These are phyloP conservation scores for Fusarium papillatum DNA, from an alignment of 2,329 filamentous ascomycete genomes.

Conservation along the genomic window DNA sequence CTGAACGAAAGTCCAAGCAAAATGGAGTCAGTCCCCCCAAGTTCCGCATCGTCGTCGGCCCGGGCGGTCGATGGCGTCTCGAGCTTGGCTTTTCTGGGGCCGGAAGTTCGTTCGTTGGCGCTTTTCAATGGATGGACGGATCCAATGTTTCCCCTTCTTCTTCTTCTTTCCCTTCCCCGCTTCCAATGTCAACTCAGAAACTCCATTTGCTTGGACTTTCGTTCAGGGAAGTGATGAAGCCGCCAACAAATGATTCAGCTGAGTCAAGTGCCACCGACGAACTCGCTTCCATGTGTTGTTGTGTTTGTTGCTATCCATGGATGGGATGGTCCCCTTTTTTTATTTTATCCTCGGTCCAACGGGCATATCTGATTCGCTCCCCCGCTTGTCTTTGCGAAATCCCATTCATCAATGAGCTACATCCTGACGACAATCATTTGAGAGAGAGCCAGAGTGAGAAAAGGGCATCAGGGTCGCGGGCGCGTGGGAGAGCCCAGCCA, in stretches of 20 bases:
- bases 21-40: not conserved
- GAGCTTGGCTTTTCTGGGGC: constrained; percentile 27
- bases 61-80: constrained; percentile 14
- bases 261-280: constrained; percentile 30
- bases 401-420: constrained; percentile 3
- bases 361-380: not conserved
- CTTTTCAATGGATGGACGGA: not conserved
- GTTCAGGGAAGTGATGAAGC: constrained; percentile 12
- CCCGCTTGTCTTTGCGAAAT: not conserved
- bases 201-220: not conserved
- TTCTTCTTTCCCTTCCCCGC: not conserved
- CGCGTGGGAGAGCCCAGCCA: constrained; percentile 21
- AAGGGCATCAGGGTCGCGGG: constrained; percentile 17
- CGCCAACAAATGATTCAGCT: constrained; percentile 23
- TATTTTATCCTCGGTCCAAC: constrained; percentile 10
- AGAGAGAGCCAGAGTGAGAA: not conserved
- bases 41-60: constrained; percentile 9
- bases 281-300: not conserved
- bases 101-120: constrained; percentile 5
- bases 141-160: constrained; percentile 9
- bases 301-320: not conserved
- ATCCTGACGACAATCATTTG: constrained; percentile 9
- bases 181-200: not conserved
- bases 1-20: too few species aligned
- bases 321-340: not conserved